Evolutionary conservation across 192 early-diverging fungal species (phyloP).

Genomic region (Linnemannia hyalina): DNA sequence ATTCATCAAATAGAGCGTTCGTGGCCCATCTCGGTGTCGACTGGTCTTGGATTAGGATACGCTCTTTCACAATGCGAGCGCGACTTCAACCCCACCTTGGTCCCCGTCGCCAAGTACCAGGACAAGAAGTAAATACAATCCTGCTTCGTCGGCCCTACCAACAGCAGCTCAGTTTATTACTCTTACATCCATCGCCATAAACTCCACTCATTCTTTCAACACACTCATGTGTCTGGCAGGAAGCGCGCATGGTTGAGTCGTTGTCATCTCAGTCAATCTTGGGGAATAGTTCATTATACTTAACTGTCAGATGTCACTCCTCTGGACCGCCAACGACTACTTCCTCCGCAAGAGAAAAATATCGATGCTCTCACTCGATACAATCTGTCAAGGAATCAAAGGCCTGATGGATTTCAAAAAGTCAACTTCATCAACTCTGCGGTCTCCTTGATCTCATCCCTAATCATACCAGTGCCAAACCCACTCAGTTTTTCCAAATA

Average conservation of each 20-base stretch:
- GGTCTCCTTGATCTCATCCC: too few species aligned
- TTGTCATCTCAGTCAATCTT: not conserved
- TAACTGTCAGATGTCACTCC: too few species aligned
- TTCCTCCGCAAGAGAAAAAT: too few species aligned
- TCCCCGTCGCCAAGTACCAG: slow-evolving; percentile 64
- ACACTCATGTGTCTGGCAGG: not conserved
- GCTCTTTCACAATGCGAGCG: slow-evolving; percentile 86
- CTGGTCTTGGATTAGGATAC: slow-evolving; percentile 86
- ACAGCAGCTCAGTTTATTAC: too few species aligned
- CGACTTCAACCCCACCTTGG: slow-evolving; percentile 65
- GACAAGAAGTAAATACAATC: slow-evolving; percentile 50
- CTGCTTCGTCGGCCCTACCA: not conserved
- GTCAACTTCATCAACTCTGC: too few species aligned
- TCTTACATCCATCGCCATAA: slow-evolving; percentile 1
- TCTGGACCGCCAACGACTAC: too few species aligned
- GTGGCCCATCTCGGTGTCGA: slow-evolving; percentile 89
- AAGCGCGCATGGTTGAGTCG: not conserved
- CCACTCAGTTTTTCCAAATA: too few species aligned
- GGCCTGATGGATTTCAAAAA: too few species aligned
- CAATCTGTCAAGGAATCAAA: too few species aligned
- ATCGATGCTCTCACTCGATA: too few species aligned
- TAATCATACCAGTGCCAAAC: too few species aligned
- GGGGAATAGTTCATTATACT: too few species aligned
- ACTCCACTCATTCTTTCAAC: not conserved
- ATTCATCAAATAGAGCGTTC: slow-evolving; percentile 68